Conservation (phyloP, 1,139 yeast species). For the Saccharomyces pastorianus region DNA sequence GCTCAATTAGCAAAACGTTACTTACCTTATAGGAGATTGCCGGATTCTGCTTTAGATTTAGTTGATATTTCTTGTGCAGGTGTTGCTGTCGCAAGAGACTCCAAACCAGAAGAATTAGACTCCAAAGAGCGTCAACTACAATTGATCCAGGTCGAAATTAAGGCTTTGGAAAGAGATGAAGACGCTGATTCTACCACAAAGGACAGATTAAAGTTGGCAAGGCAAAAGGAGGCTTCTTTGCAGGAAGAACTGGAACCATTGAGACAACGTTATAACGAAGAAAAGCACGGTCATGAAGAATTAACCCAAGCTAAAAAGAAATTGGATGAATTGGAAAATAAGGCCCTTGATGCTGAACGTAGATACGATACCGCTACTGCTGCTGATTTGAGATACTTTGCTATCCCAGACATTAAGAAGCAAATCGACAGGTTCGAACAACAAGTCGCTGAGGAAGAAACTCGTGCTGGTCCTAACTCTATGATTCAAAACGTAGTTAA, state of each 20-base stretch:
- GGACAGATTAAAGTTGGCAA: constrained; percentile 75
- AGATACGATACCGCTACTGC: constrained; percentile 93
- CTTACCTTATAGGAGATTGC: constrained; percentile 88
- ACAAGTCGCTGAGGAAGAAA: constrained; percentile 68
- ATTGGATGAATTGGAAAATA: constrained; percentile 83
- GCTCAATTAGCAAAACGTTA: constrained; percentile 93
- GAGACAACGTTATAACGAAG: constrained; percentile 77
- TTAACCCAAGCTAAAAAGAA: constrained; percentile 82
- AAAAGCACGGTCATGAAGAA: constrained; percentile 86
- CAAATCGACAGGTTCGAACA: constrained; percentile 69
- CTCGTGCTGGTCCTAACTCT: constrained; percentile 51
- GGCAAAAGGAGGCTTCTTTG: constrained; percentile 69
- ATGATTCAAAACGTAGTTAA: constrained; percentile 86
- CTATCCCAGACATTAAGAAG: constrained; percentile 83
- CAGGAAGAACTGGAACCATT: constrained; percentile 82
- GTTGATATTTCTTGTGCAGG: constrained; percentile 96
- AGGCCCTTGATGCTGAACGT: constrained; percentile 95
- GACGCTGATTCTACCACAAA: constrained; percentile 81
- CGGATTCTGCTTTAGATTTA: constrained; percentile 95
- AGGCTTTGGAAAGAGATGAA: constrained; percentile 92
- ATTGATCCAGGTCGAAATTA: constrained; percentile 86
- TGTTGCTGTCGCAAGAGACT: constrained; percentile 96
- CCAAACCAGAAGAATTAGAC: constrained; percentile 95
- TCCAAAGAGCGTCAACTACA: constrained; percentile 87
- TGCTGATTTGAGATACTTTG: constrained; percentile 93